phyloP scores from a whole-genome alignment of 768 basidiomycete genomes.

The Dentipellis fragilis region DNA sequence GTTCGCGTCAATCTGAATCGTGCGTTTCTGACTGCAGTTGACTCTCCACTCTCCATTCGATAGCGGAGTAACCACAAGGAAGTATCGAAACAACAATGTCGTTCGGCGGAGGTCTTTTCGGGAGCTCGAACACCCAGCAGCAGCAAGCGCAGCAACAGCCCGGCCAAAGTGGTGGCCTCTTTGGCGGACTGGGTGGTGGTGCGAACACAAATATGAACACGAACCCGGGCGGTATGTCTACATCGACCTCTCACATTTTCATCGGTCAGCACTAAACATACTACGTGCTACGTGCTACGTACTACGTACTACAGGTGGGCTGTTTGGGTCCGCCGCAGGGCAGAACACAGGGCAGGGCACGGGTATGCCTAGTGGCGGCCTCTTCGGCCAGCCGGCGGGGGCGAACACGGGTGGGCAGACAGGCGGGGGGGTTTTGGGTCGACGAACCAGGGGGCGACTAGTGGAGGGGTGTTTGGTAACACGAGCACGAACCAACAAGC shows the following conservation, averaged over 20 bases:
- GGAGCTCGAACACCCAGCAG: conserved; percentile 4
- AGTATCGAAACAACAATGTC: neutral
- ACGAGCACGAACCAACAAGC: conserved; percentile 9
- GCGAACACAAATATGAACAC: conserved; percentile 1
- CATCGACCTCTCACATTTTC: conserved; percentile 1
- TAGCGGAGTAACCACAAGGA: too few relatives aligned
- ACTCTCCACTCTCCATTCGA: too few relatives aligned
- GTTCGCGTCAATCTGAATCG: too few relatives aligned
- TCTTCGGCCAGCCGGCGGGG: neutral
- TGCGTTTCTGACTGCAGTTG: too few relatives aligned
- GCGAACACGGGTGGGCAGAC: conserved; percentile 8
- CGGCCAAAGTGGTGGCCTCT: conserved; percentile 14
- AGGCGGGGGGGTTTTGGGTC: conserved; percentile 15
- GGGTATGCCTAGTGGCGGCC: neutral
- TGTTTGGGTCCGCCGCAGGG: conserved; percentile 4
- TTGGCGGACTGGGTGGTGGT: conserved; percentile 4
- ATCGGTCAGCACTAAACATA: neutral
- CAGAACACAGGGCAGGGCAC: neutral
- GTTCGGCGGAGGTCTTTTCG: conserved; percentile 12
- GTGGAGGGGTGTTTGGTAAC: conserved; percentile 22
- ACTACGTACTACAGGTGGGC: conserved; percentile 4
- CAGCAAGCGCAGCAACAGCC: conserved; percentile 11
- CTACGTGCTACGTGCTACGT: neutral
- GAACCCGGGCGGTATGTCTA: neutral
- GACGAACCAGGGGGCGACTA: conserved; percentile 5